Conservation (phyloP, 169 alveolate species). For the Plasmodium gallinaceum region DNA sequence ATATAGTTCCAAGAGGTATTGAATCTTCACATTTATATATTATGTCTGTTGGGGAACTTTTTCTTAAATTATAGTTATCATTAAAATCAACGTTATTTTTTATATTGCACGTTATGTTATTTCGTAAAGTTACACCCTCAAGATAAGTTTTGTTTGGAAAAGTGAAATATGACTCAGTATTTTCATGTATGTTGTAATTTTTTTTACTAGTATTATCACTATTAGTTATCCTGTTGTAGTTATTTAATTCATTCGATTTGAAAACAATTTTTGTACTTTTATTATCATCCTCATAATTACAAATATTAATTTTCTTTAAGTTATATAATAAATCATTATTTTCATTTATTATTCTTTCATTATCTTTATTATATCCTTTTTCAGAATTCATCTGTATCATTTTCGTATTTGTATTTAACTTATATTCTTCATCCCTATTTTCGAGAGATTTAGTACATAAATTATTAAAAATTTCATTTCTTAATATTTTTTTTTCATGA, state of each 20-base stretch:
- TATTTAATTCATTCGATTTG: neutral
- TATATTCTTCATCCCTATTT: constrained; percentile 37
- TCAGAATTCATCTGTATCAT: constrained; percentile 59
- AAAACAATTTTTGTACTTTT: constrained; percentile 1
- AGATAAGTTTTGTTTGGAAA: neutral
- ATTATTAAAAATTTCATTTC: constrained; percentile 28
- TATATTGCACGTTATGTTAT: neutral
- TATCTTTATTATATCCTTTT: constrained; percentile 35
- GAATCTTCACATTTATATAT: constrained; percentile 71
- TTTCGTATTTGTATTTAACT: constrained; percentile 46
- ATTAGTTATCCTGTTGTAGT: neutral
- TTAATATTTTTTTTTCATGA: constrained; percentile 43
- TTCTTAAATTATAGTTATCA: neutral
- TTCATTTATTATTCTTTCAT: constrained; percentile 43
- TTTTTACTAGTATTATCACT: neutral
- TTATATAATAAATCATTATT: constrained; percentile 21
- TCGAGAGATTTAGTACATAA: constrained; percentile 10
- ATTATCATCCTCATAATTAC: neutral
- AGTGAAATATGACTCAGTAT: neutral
- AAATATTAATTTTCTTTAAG: constrained; percentile 16
- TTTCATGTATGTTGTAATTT: neutral
- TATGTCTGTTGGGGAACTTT: neutral
- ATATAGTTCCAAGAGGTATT: constrained; percentile 64
- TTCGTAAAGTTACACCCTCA: neutral
- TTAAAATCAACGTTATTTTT: neutral